Evolutionary conservation across 306 rosid species (phyloP).

Genomic region (Lotus japonicus): DNA sequence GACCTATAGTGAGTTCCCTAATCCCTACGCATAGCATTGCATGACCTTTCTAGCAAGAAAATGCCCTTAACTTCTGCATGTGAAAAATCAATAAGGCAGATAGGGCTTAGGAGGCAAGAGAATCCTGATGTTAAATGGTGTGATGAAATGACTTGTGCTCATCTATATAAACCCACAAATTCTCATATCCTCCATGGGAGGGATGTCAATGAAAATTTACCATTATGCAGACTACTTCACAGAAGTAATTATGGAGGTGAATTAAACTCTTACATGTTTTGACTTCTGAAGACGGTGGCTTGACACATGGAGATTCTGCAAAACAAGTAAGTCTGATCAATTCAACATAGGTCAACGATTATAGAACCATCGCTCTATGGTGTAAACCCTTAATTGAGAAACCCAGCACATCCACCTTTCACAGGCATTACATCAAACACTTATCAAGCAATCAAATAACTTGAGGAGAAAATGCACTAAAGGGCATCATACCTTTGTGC

Average conservation of each 20-base stretch:
- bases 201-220: background rate
- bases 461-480: background rate
- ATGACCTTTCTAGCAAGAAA: background rate
- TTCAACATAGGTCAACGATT: background rate
- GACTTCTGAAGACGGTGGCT: conserved; percentile 33
- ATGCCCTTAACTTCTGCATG: background rate
- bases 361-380: background rate
- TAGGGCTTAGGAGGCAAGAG: background rate
- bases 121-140: background rate
- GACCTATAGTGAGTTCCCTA: background rate
- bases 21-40: background rate
- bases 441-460: background rate
- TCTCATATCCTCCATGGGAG: background rate
- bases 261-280: conserved; percentile 43
- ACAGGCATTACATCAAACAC: conserved; percentile 6
- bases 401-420: background rate
- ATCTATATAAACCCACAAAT: conserved; percentile 6
- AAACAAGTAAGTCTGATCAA: conserved; percentile 18
- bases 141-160: background rate
- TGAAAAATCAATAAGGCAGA: background rate
- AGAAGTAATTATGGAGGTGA: conserved; percentile 14
- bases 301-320: conserved; percentile 63
- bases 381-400: conserved; percentile 9
- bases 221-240: background rate
- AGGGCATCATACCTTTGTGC: conserved; percentile 59